Percentiles rank a stretch among this genome's conserved stretches.
phyloP scores from a whole-genome alignment of 2,329 filamentous ascomycete species.

The Aspergillus texensis region DNA sequence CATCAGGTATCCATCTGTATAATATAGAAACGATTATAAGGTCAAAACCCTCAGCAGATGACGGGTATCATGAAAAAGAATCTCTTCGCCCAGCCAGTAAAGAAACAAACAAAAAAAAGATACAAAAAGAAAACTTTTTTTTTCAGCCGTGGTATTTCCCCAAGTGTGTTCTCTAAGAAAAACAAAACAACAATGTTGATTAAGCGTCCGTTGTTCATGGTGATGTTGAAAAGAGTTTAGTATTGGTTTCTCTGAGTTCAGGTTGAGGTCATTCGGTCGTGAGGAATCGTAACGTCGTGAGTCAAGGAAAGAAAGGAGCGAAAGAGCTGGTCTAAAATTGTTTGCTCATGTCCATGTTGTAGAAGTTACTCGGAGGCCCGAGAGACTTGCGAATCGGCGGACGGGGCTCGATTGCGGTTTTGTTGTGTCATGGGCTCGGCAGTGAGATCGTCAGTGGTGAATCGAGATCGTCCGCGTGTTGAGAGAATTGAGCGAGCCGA shows the following conservation, averaged over 20 bases:
- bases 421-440: slow-evolving; percentile 17
- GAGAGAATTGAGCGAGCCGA: slow-evolving; percentile 14
- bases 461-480: slow-evolving; percentile 28
- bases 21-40: background rate
- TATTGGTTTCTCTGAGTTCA: background rate
- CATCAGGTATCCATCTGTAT: background rate
- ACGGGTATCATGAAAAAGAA: slow-evolving; percentile 26
- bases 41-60: slow-evolving; percentile 9
- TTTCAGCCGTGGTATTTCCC: background rate
- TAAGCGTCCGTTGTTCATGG: background rate
- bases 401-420: slow-evolving; percentile 18
- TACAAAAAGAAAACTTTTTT: slow-evolving; percentile 7
- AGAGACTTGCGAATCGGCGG: slow-evolving; percentile 15
- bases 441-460: slow-evolving; percentile 38
- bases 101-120: background rate
- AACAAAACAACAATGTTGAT: slow-evolving; percentile 4
- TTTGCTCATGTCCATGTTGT: background rate
- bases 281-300: slow-evolving; percentile 10
- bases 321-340: background rate
- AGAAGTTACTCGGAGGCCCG: slow-evolving; percentile 10
- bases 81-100: background rate
- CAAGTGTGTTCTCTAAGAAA: background rate
- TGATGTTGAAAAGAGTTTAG: background rate
- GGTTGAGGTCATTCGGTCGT: slow-evolving; percentile 12
- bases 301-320: background rate